Base-by-base conservation (phyloP, 2,329 filamentous ascomycete species). In the Sporothrix mexicana region DNA sequence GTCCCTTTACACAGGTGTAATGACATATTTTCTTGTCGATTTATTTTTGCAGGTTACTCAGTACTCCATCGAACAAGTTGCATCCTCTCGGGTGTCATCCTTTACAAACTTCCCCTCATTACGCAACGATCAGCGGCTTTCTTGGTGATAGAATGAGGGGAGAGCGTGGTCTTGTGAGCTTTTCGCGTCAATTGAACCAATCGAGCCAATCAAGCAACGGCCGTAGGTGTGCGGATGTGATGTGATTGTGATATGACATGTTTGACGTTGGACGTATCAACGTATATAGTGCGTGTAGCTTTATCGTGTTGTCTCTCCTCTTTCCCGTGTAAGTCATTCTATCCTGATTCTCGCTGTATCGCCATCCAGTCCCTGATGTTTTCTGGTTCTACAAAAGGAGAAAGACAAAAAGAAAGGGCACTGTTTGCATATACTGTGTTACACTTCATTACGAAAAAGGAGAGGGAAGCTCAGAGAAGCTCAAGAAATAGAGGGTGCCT, bases 61-160 rank as follows among this genome's bases (percentile, higher is more conserved):
- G 30, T 20, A 55, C 43, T 23, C 30, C 9, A 43, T 30, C 30
- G 4, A 62, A 36, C 43, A 55, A 25, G 30, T 12, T 12, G 20
- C 70, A 43, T 57, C 20, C 23, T 30, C 47, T 30, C 47, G 30
- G 20, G 59, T 45, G n/a, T 47, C 36, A 64, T 49, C 59, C 25
- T 17, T n/a, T 43, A 66, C 13, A 36, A n/a, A 13, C 43, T 36
- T 36, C 70, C 25, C 62, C 62, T 51, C 62, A 61, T 72, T 72
- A 61, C 51, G 62, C 70, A 72, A 59, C 53, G 62, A 72, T 68
- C 43, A 69, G 53, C 71, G 55, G 64, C 49, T n/a, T 53, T 64
- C 23, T 15, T 61, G 53, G 7, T n/a, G 30, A 36, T 4, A 36
- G 7, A 36, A 36, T 36, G 30, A 36, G 30, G 30, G 30, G 30